Evolutionary conservation across 257 asterid species (phyloP).

Genomic region (Haberlea rhodopensis): DNA sequence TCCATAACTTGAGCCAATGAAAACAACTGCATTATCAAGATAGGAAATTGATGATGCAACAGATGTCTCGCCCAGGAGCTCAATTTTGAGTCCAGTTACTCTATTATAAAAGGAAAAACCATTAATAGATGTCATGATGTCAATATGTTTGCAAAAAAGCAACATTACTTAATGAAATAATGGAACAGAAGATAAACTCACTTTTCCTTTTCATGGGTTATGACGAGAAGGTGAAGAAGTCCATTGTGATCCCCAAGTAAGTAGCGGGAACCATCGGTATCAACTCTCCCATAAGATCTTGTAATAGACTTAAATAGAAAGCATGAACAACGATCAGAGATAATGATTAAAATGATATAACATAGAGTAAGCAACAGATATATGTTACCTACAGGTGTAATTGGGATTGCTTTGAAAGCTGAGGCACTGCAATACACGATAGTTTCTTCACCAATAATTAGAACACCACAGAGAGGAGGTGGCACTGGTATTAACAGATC

Average conservation of each 20-base stretch:
- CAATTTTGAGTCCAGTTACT: conserved; percentile 87
- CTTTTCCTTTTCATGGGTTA: conserved; percentile 91
- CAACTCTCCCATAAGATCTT: conserved; percentile 88
- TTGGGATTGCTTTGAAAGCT: conserved; percentile 79
- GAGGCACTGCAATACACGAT: conserved; percentile 87
- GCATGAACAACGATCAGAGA: conserved; percentile 25
- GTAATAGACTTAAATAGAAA: conserved; percentile 58
- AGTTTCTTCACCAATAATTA: conserved; percentile 92
- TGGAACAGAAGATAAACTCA: conserved; percentile 35
- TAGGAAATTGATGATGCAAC: conserved; percentile 85
- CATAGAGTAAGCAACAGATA: conserved; percentile 21
- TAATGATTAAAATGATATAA: conserved; percentile 22
- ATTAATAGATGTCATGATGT: background rate
- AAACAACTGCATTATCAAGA: conserved; percentile 87
- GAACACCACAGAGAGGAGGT: conserved; percentile 90
- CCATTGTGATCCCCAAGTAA: conserved; percentile 90
- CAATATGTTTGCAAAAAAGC: conserved; percentile 16
- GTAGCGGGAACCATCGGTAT: conserved; percentile 89
- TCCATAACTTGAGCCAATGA: conserved; percentile 86
- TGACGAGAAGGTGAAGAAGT: conserved; percentile 74
- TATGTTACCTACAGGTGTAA: conserved; percentile 66
- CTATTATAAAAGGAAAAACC: conserved; percentile 33
- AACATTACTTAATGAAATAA: background rate
- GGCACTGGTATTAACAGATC: conserved; percentile 89
- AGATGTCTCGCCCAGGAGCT: conserved; percentile 85